phyloP scores from a whole-genome alignment of 108 stramenopile species.

The Nitzschia putrida region DNA sequence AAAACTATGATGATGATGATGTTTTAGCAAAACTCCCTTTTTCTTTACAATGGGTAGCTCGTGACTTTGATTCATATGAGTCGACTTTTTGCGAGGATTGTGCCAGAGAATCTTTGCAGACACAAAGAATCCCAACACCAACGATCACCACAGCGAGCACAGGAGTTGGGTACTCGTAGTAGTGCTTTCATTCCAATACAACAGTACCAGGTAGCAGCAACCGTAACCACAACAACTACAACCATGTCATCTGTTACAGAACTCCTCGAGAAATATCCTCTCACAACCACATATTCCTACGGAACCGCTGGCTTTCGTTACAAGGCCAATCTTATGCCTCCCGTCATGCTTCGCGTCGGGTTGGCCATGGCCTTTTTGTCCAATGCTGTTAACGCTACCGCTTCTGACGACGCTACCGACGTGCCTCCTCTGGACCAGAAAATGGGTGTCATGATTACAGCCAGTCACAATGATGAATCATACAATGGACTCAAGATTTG shows the following conservation, averaged over 20 bases:
- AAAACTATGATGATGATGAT: not conserved
- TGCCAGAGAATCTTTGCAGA: too few species aligned
- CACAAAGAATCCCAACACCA: too few species aligned
- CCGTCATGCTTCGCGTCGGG: conserved; percentile 72
- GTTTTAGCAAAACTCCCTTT: too few species aligned
- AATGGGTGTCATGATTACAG: conserved; percentile 97
- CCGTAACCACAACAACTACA: too few species aligned
- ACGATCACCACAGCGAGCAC: too few species aligned
- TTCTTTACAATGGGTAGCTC: too few species aligned
- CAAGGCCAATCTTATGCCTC: conserved; percentile 53
- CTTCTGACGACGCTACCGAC: not conserved
- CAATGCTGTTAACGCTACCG: not conserved
- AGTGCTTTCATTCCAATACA: too few species aligned
- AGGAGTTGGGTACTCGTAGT: too few species aligned
- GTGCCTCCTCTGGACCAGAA: conserved; percentile 10
- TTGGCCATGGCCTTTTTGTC: conserved; percentile 49
- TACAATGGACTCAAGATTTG: conserved; percentile 98
- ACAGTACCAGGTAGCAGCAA: too few species aligned
- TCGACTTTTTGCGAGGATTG: too few species aligned
- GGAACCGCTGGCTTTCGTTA: conserved; percentile 87
- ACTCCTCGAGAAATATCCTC: conserved; percentile 8
- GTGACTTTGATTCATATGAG: too few species aligned
- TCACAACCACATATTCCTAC: conserved; percentile 37
- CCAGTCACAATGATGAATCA: conserved; percentile 84
- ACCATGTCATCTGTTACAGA: too few species aligned